Conservation (phyloP, 2,329 filamentous ascomycete species). For the Lasiodiplodia theobromae region DNA sequence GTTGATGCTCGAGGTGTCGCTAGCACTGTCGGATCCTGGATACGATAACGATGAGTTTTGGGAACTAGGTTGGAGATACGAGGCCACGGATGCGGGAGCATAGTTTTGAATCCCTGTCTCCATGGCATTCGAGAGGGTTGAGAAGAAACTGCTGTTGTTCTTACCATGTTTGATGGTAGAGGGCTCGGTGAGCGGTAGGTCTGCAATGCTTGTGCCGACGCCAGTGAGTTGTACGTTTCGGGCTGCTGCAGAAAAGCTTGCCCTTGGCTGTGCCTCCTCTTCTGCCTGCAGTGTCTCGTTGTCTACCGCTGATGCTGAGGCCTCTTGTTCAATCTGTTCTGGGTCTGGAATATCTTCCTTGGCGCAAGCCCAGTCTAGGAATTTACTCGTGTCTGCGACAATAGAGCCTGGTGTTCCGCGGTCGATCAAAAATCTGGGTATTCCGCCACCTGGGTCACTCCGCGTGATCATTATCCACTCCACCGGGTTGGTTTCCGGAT, state of each 20-base stretch:
- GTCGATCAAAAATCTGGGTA: constrained; percentile 91
- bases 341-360: constrained; percentile 52
- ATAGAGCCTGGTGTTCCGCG: constrained; percentile 84
- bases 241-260: constrained; percentile 40
- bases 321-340: constrained; percentile 41
- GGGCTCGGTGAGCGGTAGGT: constrained; percentile 34
- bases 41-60: constrained; percentile 37
- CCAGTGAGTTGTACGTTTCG: constrained; percentile 47
- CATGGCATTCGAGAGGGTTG: constrained; percentile 10
- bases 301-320: not conserved
- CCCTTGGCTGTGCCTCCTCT: constrained; percentile 4
- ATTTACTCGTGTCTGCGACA: constrained; percentile 78
- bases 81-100: constrained; percentile 26
- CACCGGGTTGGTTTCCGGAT: constrained; percentile 68
- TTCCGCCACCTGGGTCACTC: constrained; percentile 86
- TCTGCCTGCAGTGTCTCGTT: constrained; percentile 2
- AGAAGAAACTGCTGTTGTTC: constrained; percentile 30
- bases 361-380: constrained; percentile 76
- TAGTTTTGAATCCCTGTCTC: constrained; percentile 29
- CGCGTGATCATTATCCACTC: constrained; percentile 95
- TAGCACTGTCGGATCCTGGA: constrained; percentile 35
- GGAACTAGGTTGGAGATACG: constrained; percentile 23
- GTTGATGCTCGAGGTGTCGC: constrained; percentile 32
- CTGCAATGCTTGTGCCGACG: constrained; percentile 46
- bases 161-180: constrained; percentile 32